Base-by-base conservation (phyloP, 2,329 filamentous ascomycete species). In the Polytolypa hystricis region DNA sequence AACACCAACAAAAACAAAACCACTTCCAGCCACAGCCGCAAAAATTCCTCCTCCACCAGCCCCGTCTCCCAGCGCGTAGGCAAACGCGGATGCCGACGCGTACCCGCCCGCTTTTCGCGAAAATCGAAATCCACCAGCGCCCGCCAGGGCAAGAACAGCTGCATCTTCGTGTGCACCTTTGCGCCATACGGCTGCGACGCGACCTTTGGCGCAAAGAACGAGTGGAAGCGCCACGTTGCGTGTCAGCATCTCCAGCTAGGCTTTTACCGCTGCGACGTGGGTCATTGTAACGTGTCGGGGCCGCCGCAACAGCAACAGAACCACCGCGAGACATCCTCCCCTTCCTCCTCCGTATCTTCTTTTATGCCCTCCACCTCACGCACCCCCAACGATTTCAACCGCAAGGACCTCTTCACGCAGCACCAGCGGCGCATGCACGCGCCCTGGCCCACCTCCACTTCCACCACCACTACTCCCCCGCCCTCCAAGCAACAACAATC, bases 371-470 rank as follows among this genome's bases (percentile, higher is more conserved):
- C 20, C 32, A 42, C 53, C 1, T 20, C 32, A 3, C 48, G 49
- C 8, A 59, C 68, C 4, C 64, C 64, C 26, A 77, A 80, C 48
- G 78, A 76, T 56, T 94, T 94, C 66, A 93, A 93, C 60, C 81
- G 87, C 51, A 93, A 93, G 55, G 87, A 95, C 51, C 73, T 95
- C 7, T 94, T 87, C 62, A 84, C 81, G 0, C 85, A 93, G 51
- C 89, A 95, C 53, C 70, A 89, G 2, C 74, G 84, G 4, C 80
- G 89, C 31, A 93, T 93, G 84, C 87, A 95, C 54, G 67, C 73
- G 0, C 71, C 73, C 0, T 56, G 68, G 77, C 43, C 57, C 49
- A 59, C 71, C 7, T 6, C 38, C 33, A 8, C 45, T 44, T 5
- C 37, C 42, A 4, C 37, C 35, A 2, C 27, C n/a, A 19, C 15